A percentile compares a stretch with the other conserved stretches of the same genome.
These are phyloP conservation scores for Colletotrichum higginsianum DNA, from an alignment of 2,329 filamentous ascomycete species.

Conservation along the genomic window DNA sequence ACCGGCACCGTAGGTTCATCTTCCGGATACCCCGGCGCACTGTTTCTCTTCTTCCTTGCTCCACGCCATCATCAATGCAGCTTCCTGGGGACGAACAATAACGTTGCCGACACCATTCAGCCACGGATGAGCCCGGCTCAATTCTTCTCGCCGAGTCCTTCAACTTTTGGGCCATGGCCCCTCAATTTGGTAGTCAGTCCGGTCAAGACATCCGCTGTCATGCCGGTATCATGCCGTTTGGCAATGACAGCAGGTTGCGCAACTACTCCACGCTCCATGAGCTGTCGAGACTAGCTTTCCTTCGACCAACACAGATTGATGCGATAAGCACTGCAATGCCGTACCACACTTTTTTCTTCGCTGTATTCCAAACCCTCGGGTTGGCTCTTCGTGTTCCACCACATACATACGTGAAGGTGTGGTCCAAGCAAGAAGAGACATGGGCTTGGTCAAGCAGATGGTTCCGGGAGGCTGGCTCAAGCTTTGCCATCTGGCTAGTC, in stretches of 20 bases:
- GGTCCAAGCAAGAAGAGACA: conserved; percentile 11
- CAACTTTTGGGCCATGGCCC: not conserved
- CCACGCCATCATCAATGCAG: conserved; percentile 8
- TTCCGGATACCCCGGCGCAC: not conserved
- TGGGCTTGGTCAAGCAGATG: not conserved
- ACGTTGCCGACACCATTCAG: conserved; percentile 5
- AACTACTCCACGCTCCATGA: not conserved
- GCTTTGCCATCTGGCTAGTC: not conserved
- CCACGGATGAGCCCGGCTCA: not conserved
- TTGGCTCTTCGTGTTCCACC: not conserved
- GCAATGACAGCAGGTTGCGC: no score
- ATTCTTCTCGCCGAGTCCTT: not conserved
- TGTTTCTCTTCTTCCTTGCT: not conserved
- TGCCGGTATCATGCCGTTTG: not conserved
- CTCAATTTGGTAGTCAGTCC: not conserved
- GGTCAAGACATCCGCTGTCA: not conserved
- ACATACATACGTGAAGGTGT: conserved; percentile 1
- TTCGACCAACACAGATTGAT: not conserved
- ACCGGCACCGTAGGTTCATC: conserved; percentile 24
- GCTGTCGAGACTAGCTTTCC: not conserved
- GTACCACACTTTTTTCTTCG: not conserved
- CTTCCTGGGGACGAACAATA: conserved; percentile 23
- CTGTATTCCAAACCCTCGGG: not conserved
- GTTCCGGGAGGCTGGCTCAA: not conserved
- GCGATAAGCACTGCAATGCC: not conserved